Percentiles rank a stretch among this genome's conserved stretches.
phyloP scores from a whole-genome alignment of 2,329 filamentous ascomycete species.

The Biscogniauxia mediterranea region DNA sequence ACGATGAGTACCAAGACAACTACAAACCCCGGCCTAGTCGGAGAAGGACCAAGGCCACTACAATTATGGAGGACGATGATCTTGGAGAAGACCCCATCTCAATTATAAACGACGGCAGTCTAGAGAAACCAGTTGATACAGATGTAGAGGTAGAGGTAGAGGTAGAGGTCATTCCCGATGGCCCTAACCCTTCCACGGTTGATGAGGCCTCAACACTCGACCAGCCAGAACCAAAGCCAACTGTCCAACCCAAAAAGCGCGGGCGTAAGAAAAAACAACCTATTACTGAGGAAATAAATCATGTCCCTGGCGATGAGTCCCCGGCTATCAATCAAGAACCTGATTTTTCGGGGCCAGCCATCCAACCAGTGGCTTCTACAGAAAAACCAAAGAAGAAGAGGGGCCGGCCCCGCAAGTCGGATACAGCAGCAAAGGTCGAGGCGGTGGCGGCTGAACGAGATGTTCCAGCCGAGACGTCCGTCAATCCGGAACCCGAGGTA shows the following conservation, averaged over 20 bases:
- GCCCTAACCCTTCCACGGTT: constrained; percentile 10
- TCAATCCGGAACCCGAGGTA: constrained; percentile 6
- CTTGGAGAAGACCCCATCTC: constrained; percentile 7
- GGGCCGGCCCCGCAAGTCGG: constrained; percentile 31
- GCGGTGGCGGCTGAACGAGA: constrained; percentile 4
- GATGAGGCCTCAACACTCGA: constrained; percentile 2
- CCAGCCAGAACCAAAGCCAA: constrained; percentile 10
- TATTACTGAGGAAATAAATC: constrained; percentile 8
- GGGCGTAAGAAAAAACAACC: constrained; percentile 33
- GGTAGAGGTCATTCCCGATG: not conserved
- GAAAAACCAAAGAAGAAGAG: constrained; percentile 32
- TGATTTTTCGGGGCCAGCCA: constrained; percentile 1
- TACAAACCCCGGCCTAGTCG: constrained; percentile 23
- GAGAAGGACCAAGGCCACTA: constrained; percentile 12
- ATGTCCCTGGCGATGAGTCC: constrained; percentile 6
- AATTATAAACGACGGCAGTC: constrained; percentile 7
- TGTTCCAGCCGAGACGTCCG: constrained; percentile 3
- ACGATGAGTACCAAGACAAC: constrained; percentile 13
- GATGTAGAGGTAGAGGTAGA: not conserved
- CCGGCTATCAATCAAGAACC: constrained; percentile 2
- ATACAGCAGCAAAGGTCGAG: constrained; percentile 16
- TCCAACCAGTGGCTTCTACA: constrained; percentile 13
- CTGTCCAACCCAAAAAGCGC: constrained; percentile 28
- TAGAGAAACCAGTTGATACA: not conserved
- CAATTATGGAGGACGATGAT: constrained; percentile 9